Evolutionary conservation across 1,284 basidiomycete genomes (phyloP), one percentile per base, ranked within the genome.

Genomic region (Anthracocystis panici-leucophaei): DNA sequence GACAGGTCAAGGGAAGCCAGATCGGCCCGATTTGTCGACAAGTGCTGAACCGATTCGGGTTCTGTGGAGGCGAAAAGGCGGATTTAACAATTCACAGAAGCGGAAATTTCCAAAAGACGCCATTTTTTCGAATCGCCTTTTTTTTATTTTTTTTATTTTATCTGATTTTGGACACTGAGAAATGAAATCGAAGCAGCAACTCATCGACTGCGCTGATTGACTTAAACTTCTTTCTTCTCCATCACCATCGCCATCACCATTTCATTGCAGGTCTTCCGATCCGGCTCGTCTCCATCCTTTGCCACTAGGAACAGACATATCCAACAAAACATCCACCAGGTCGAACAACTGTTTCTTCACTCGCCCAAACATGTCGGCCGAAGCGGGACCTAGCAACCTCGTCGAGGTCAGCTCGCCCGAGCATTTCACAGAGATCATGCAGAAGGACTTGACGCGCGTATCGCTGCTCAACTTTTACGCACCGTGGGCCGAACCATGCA

Each of bases 401-500:
- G 69, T 80, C 41, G 62, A 79, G 52, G 83, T 86, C 58, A 81
- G 73, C 50, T 84, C 79, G 59, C 81, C 81, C 33, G 82, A 84
- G 57, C 79, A 81, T 44, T 84, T 84, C 31, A 77, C 75, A 45
- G 51, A 65, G 50, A 27, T 77, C 20, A 81, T 83, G 82, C 74
- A 81, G 61, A 58, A 71, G 41, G 83, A 85, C 63, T 64, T 85
- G 31, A 74, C 67, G 14, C 77, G 82, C 7, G 77, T 85, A 21
- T 78, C 82, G 23, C 66, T 85, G 31, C 81, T 85, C 64, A 85
- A 85, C 73, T 85, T 85, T 57, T 83, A 82, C 78, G 83, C 83
- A 33, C 78, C 82, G 2, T 85, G 83, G 83, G 83, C 83, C 5
- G 81, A 84, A 56, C 83, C 83, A 33, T 84, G 83, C 71, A 77